Base-by-base conservation (phyloP, 2,329 filamentous ascomycete species). In the Microsporum ferrugineum region DNA sequence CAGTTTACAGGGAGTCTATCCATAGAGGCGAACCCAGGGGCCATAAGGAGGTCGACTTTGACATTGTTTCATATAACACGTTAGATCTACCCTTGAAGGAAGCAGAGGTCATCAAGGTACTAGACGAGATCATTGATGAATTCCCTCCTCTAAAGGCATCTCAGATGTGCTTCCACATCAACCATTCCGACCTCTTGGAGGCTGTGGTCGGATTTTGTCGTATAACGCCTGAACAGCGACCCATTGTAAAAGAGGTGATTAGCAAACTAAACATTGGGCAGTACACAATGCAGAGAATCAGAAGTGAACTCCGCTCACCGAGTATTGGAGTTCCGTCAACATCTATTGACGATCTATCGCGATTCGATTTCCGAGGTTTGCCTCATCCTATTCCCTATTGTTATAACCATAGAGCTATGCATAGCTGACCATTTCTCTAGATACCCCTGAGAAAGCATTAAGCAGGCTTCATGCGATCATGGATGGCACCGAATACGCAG, bases 31-130 rank as follows among this genome's bases (percentile, higher is more conserved):
- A 95, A 66, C 94, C 94, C 5, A 82, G 82, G 61, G 88, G 87
- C 68, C 88, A 89, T 71, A 88, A 89, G 7, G 94, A 97, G 71
- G 91, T 95, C 1, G 91, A 97, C 71, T 99, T 97, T 71, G 94
- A 99, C 73, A 91, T 99, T 63, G 82, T 96, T n/a, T 92, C 91
- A 0, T 82, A 84, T 51, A 86, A 91, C 66, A 87, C 87, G 0
- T 75, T 91, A 3, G 91, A 97, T 68, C 78, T 95, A 53, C 87
- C 91, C 0, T 74, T 96, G 61, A 95, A 95, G 69, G 94, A 99
- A 73, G 92, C 92, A 0, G 92, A 97, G 73, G 87, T 91, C 0
- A 83, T 99, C 66, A 97, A 96, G 68, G 91, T 97, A 1, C 77
- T 97, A 27, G 94, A 99, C 70, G 94, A 99, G 71, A 88, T 96